Base-by-base conservation (phyloP, 2,329 filamentous ascomycete species). In the Aspergillus fischeri region DNA sequence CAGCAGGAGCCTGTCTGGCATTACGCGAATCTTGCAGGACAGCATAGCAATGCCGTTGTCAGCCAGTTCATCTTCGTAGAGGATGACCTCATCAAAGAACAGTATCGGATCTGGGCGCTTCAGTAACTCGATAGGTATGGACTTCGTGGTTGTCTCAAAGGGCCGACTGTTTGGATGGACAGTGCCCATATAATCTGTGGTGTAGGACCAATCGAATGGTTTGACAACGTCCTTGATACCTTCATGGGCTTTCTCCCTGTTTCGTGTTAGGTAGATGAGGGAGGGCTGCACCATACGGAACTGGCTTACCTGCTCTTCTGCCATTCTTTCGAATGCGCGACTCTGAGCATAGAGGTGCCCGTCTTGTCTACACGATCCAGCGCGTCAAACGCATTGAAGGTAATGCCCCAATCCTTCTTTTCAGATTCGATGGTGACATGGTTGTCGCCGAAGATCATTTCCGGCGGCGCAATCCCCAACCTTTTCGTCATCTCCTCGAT, bases 371-470 rank as follows among this genome's bases (percentile, higher is more conserved):
- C 94, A 58, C 82, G 81, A 74, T 97, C 91, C 62, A 99, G 82
- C 25, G 93, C 94, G 71, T 93, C 91, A 66, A 86, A 89, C 24
- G 94, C 89, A 71, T 88, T 88, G 80, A 97, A 99, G 53, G 82
- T 78, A 61, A 97, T 80, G 48, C 80, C 79, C 91, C 92, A 99
- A 48, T 86, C 85, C n/a, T 83, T 86, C 21, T 83, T 81, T n/a
- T 78, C 60, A 77, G 97, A 91, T 53, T 86, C 80, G 59, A 99
- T 82, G 6, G 84, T 78, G 44, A 96, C 87, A 57, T 89, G 79
- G 74, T 99, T 99, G 79, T 99, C 92, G 60, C 94, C 94, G 71
- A 99, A 99, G 63, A 99, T 99, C 94, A 99, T 99, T 78, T 99
- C 94, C 8, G 94, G 94, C 44, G 93, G 86, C 20, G 93, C 86